Base-by-base conservation (phyloP, 2,329 filamentous ascomycete species). In the Stachybotrys echinatus region DNA sequence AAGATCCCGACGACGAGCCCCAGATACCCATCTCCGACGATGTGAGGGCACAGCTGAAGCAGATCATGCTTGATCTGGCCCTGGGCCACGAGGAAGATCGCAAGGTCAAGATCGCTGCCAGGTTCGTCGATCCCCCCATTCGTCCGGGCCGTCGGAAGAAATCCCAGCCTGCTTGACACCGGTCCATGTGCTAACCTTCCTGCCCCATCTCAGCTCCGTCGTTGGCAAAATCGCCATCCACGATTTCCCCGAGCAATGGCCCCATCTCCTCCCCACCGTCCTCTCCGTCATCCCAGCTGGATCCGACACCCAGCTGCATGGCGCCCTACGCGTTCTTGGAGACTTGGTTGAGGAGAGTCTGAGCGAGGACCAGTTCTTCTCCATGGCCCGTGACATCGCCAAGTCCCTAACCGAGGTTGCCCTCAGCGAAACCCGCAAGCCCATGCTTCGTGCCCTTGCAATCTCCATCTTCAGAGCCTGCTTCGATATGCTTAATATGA, bases 231-330 rank as follows among this genome's bases (percentile, higher is more conserved):
- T 99, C 59, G 94, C 94, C 50, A 87, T 85, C 55, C 83, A 86
- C 62, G 94, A 99, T 73, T 97, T 95, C 65, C 94, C 94, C 48
- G 90, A 96, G 52, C 81, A 92, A 61, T 99, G 94, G 94, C 90
- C 92, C n/a, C 81, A 83, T 57, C 81, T 99, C 42, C 82, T 99
- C 23, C 89, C 90, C 20, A 81, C 84, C 31, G 77, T 97, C 40
- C 80, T 99, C 53, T 80, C 81, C 42, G 78, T 92, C 47, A 88
- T 97, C 61, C 82, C 87, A 48, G 80, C 76, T 48, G 90, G 89
- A 53, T 84, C 77, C 55, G 89, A 96, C 61, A 74, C 77, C 44
- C 91, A 96, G 65, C 75, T 96, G 46, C 91, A 96, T 66, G 94
- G 94, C 48, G 89, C 92, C 8, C 76, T 99, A 53, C 88, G 88